These are phyloP conservation scores for Tricholoma bakamatsutake DNA, from an alignment of 768 basidiomycete species.

Conservation along the genomic window DNA sequence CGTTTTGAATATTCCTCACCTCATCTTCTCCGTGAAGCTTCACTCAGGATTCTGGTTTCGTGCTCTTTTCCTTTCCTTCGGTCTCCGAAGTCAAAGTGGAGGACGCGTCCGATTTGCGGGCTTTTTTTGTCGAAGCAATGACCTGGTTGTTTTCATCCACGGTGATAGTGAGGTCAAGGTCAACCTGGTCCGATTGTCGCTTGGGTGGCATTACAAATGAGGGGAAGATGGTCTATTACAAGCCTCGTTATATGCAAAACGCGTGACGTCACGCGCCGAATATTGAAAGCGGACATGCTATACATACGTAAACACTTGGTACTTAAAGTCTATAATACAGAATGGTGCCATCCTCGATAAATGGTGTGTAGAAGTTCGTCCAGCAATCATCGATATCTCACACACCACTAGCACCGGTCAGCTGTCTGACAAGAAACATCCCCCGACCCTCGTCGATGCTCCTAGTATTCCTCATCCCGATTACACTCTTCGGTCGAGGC, in stretches of 20 bases:
- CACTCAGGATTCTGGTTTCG: constrained; percentile 30
- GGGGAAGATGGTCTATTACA: constrained; percentile 14
- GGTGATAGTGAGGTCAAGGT: constrained; percentile 11
- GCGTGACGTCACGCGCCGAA: constrained; percentile 11
- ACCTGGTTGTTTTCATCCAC: constrained; percentile 14
- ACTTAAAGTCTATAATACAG: too few relatives aligned
- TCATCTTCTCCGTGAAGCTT: constrained; percentile 36
- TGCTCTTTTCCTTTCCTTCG: constrained; percentile 8
- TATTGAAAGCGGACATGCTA: too few relatives aligned
- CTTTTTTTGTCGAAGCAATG: constrained; percentile 24
- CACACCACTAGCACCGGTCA: constrained; percentile 49
- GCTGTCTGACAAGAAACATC: constrained; percentile 72
- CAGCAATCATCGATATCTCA: not conserved
- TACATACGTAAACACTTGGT: too few relatives aligned
- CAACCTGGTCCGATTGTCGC: constrained; percentile 34
- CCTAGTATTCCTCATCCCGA: constrained; percentile 58
- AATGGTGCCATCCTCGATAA: too few relatives aligned
- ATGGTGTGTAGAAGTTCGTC: not conserved
- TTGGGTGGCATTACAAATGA: constrained; percentile 29
- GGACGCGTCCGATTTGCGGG: constrained; percentile 20
- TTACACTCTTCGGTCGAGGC: constrained; percentile 73
- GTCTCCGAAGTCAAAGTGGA: constrained; percentile 5
- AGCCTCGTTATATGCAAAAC: constrained; percentile 1
- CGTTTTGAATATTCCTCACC: constrained; percentile 16
- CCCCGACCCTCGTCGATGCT: constrained; percentile 66